These are phyloP conservation scores for Tetrastigma voinierianum DNA, from an alignment of 164 flowering plant genomes.

Conservation along the genomic window DNA sequence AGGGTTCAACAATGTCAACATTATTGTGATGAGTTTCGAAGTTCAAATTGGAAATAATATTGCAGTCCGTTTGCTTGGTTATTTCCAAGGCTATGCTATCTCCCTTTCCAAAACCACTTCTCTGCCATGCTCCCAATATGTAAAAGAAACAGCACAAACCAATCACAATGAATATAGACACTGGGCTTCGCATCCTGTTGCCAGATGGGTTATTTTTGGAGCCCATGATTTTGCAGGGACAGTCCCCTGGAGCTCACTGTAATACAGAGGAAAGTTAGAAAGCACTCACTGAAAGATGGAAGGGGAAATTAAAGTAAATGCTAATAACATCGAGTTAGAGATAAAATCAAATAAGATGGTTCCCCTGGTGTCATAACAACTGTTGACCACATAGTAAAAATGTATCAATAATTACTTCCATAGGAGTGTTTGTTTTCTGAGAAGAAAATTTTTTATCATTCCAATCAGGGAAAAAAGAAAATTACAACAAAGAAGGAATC, in stretches of 20 bases:
- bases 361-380: no score
- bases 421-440: no score
- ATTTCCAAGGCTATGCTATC: conserved; percentile 61
- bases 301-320: no score
- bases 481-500: no score
- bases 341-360: no score
- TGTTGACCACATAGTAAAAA: no score
- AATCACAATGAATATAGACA: conserved; percentile 61
- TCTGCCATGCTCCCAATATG: conserved; percentile 90
- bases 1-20: conserved; percentile 32
- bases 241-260: conserved; percentile 13
- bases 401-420: no score
- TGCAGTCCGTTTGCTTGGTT: conserved; percentile 65
- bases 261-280: conserved; percentile 10
- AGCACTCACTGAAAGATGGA: no score
- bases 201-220: conserved; percentile 48
- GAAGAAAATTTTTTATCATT: no score
- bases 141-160: conserved; percentile 86
- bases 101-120: conserved; percentile 90
- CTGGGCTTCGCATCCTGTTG: conserved; percentile 51
- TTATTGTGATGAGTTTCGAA: conserved; percentile 77
- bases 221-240: conserved; percentile 39
- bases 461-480: no score
- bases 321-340: no score
- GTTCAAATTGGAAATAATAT: conserved; percentile 41